Evolutionary conservation across 2,329 filamentous ascomycete species (phyloP).

Genomic region (Aspergillus melleus): DNA sequence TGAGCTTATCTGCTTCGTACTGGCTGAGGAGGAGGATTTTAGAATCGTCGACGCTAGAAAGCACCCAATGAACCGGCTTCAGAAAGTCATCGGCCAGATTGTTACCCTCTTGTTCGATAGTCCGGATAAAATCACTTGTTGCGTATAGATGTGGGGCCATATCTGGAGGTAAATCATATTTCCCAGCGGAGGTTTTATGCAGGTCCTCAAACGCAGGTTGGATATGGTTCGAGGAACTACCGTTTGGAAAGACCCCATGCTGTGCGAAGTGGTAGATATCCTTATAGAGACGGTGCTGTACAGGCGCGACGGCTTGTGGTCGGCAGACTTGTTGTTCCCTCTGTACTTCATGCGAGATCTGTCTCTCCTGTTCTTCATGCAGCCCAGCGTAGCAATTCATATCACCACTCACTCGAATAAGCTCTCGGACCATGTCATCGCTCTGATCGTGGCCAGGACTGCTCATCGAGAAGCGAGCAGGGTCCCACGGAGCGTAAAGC

Average conservation of each 20-base stretch:
- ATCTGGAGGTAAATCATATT: background rate
- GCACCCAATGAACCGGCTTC: constrained; percentile 57
- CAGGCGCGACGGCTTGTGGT: constrained; percentile 43
- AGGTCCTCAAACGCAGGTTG: constrained; percentile 10
- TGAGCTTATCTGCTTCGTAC: constrained; percentile 57
- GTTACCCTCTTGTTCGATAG: constrained; percentile 17
- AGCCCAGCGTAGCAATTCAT: constrained; percentile 54
- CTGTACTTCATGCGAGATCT: constrained; percentile 62
- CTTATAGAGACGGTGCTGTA: constrained; percentile 25
- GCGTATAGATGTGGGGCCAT: constrained; percentile 6
- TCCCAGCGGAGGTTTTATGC: constrained; percentile 5
- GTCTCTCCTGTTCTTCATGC: constrained; percentile 67
- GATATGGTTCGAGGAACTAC: background rate
- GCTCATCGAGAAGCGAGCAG: background rate
- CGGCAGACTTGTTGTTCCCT: constrained; percentile 57
- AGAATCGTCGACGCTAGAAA: constrained; percentile 33
- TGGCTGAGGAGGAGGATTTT: constrained; percentile 59
- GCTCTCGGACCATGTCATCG: background rate
- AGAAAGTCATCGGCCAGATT: constrained; percentile 54
- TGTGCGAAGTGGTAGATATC: constrained; percentile 11
- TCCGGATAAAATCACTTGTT: constrained; percentile 10
- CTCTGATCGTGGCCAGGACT: background rate
- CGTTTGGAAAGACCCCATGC: constrained; percentile 4
- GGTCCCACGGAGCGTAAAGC: constrained; percentile 12
- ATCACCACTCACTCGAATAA: constrained; percentile 2